Evolutionary conservation across 768 basidiomycete genomes (phyloP), one percentile per base, ranked within the genome.

Genomic region (Termitomyces sp.): DNA sequence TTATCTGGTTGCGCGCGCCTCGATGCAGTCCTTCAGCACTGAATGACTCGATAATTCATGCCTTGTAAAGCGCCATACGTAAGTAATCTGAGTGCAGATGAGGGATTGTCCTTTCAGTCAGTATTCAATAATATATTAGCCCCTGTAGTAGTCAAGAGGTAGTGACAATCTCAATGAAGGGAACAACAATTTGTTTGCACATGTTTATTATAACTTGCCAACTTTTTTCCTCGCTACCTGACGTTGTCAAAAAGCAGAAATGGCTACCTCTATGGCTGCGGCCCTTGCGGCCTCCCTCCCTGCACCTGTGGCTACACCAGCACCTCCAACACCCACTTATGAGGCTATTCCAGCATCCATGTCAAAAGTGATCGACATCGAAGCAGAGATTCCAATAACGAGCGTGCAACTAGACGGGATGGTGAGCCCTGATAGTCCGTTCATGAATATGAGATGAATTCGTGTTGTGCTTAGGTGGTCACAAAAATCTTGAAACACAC

Each of bases 401-500:
- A 77, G 72, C 57, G 90, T 97, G 15, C 90, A 94, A 72, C 73
- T 98, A 7, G 93, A 94, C 72, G 92, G 87, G 39, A 73, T 96
- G 80, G 94, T 94, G 70, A 70, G 89, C 65, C 16, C 13, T n/a
- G 28, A 20, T 56, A 39, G 51, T 46, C 5, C 44, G 28, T n/a
- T n/a, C 34, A 47, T 34, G 34, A 39, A 57, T 41, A 18, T 26
- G 54, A 31, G 9, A 44, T 34, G 15, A 57, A 29, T 9, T 54
- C 33, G 18, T 15, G 9, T 59, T 51, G 58, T 54, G 57, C 56
- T 45, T 68, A 96, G 94, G 93, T 92, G 54, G 87, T 95, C 56
- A 84, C 90, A 55, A 97, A 96, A 77, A 94, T 98, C 54, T 79
- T 95, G 67, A 96, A 97, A 74, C 95, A 97, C 69, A 84, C 90